Percentiles rank a stretch among this genome's conserved stretches.
These are phyloP conservation scores for Leptodontidium sp. DNA, from an alignment of 2,329 filamentous ascomycete genomes.

Conservation along the genomic window DNA sequence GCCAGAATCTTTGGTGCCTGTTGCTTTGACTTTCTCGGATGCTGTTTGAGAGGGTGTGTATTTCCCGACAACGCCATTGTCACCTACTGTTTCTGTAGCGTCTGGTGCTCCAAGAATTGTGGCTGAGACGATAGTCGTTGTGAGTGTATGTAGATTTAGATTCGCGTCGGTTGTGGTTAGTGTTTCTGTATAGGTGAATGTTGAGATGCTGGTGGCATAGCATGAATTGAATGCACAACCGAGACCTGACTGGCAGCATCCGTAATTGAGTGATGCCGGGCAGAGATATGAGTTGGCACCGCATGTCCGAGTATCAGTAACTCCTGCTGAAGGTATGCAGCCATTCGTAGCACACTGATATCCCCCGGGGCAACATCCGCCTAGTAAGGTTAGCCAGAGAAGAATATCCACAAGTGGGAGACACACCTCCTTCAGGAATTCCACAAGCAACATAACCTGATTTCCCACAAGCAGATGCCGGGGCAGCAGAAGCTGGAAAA, in stretches of 20 bases:
- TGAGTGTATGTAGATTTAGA: conserved; percentile 52
- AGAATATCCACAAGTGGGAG: conserved; percentile 32
- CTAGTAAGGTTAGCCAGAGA: conserved; percentile 30
- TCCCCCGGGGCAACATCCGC: conserved; percentile 50
- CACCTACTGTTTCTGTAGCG: conserved; percentile 31
- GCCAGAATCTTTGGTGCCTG: conserved; percentile 48
- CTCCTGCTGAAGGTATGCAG: conserved; percentile 56
- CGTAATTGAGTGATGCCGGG: conserved; percentile 58
- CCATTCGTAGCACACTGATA: conserved; percentile 56
- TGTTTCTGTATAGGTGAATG: conserved; percentile 54
- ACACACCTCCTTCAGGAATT: conserved; percentile 43
- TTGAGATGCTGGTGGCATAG: conserved; percentile 57
- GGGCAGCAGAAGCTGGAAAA: conserved; percentile 39
- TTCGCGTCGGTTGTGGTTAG: conserved; percentile 56
- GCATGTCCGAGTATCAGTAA: conserved; percentile 53
- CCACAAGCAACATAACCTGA: conserved; percentile 41
- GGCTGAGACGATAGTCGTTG: conserved; percentile 48
- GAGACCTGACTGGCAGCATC: conserved; percentile 61
- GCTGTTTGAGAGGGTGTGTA: conserved; percentile 32
- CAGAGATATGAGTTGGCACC: conserved; percentile 57
- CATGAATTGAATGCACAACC: conserved; percentile 58
- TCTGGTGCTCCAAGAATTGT: conserved; percentile 49
- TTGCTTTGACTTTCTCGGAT: conserved; percentile 41
- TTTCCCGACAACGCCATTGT: conserved; percentile 34
- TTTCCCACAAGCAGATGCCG: conserved; percentile 39